phyloP scores from a whole-genome alignment of 2,329 filamentous ascomycete genomes.

The Fusarium sp. region DNA sequence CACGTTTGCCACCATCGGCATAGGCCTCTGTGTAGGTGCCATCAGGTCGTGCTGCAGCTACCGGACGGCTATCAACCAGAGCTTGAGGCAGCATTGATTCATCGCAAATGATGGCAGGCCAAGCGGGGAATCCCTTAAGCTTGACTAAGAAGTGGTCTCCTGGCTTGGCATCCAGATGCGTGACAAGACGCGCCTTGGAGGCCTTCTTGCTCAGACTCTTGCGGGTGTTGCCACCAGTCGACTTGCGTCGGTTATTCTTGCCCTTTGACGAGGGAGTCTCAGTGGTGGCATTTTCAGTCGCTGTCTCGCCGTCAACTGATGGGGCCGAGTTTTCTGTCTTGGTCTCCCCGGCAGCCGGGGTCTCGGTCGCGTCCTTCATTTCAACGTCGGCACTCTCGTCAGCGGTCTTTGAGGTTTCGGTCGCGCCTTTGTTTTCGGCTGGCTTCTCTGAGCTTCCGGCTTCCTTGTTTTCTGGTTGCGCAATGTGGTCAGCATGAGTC shows the following conservation, averaged over 20 bases:
- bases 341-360: slow-evolving; percentile 47
- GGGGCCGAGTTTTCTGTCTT: slow-evolving; percentile 44
- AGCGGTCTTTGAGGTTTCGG: slow-evolving; percentile 45
- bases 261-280: slow-evolving; percentile 50
- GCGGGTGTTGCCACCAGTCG: slow-evolving; percentile 74
- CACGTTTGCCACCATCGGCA: slow-evolving; percentile 87
- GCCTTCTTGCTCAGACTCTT: slow-evolving; percentile 91
- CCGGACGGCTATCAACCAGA: slow-evolving; percentile 81
- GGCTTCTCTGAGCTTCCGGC: slow-evolving; percentile 48
- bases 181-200: slow-evolving; percentile 74
- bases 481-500: slow-evolving; percentile 46
- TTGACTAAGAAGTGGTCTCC: slow-evolving; percentile 93
- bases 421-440: slow-evolving; percentile 45
- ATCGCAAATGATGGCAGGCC: slow-evolving; percentile 94
- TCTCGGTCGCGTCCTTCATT: slow-evolving; percentile 57
- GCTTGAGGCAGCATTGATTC: slow-evolving; percentile 90
- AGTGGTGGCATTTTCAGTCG: slow-evolving; percentile 41
- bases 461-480: slow-evolving; percentile 46
- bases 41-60: slow-evolving; percentile 83
- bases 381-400: slow-evolving; percentile 63
- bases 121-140: slow-evolving; percentile 93
- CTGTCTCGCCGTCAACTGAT: slow-evolving; percentile 45
- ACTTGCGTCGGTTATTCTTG: slow-evolving; percentile 77
- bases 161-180: slow-evolving; percentile 83
- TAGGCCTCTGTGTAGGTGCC: slow-evolving; percentile 90